Percentiles rank a stretch among this genome's conserved stretches.
Conservation (phyloP, 148 eudicot genomes). For the Chenopodium berlandieri region DNA sequence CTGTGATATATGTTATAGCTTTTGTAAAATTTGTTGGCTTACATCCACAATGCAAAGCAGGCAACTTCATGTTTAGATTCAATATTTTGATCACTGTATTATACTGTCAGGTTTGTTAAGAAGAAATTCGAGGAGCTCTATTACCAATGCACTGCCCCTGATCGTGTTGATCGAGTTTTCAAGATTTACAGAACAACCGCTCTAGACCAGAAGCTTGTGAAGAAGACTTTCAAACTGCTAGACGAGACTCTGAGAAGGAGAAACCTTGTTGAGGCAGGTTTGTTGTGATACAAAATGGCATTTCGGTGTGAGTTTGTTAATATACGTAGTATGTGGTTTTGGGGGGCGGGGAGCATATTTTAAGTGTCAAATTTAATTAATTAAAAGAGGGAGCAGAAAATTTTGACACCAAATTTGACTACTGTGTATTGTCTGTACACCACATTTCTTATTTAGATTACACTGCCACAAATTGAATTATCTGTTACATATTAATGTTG, state of each 20-base stretch:
- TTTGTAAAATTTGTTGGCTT: not conserved
- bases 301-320: conserved; percentile 24
- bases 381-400: not conserved
- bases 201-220: conserved; percentile 91
- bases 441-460: conserved; percentile 4
- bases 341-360: conserved; percentile 11
- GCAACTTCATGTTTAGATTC: not conserved
- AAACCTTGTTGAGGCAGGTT: conserved; percentile 90
- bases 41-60: not conserved
- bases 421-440: conserved; percentile 10
- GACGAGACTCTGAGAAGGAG: conserved; percentile 96
- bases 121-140: conserved; percentile 96
- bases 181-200: conserved; percentile 96
- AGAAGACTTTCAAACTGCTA: conserved; percentile 91
- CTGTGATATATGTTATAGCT: not conserved
- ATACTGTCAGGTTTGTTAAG: conserved; percentile 67
- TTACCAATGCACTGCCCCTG: conserved; percentile 85
- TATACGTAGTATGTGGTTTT: conserved; percentile 6
- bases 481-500: conserved; percentile 10
- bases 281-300: conserved; percentile 45
- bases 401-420: conserved; percentile 20
- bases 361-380: conserved; percentile 16
- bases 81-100: not conserved
- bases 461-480: conserved; percentile 5
- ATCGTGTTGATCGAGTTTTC: conserved; percentile 84